Conservation (phyloP, 2,329 filamentous ascomycete species). For the Pseudogymnoascus sp. region DNA sequence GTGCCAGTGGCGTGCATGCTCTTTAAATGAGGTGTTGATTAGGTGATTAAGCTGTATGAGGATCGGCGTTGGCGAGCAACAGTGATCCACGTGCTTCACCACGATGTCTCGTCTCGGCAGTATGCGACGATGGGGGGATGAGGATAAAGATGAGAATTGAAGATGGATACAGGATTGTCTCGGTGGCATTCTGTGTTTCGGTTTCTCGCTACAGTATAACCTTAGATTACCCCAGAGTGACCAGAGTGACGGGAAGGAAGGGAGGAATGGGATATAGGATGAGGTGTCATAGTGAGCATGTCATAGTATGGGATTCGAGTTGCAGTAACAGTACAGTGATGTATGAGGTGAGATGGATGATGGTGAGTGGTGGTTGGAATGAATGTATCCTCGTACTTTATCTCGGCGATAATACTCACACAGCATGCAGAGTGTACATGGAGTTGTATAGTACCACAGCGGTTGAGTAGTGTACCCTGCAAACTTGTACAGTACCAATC, state of each 20-base stretch:
- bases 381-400: too few relatives aligned
- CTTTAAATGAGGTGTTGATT: constrained; percentile 1
- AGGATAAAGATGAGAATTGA: neutral
- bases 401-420: neutral
- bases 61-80: neutral
- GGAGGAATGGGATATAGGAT: neutral
- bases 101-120: constrained; percentile 1
- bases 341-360: neutral
- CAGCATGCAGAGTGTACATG: too few relatives aligned
- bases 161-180: neutral
- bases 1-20: neutral
- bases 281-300: neutral
- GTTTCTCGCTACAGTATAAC: neutral
- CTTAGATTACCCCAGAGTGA: neutral
- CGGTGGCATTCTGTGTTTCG: neutral
- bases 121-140: neutral
- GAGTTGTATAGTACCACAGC: too few relatives aligned
- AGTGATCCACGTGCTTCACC: neutral
- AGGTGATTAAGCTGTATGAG: constrained; percentile 4
- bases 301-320: neutral
- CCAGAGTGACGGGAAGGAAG: neutral
- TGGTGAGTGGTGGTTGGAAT: too few relatives aligned
- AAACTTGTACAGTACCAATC: neutral
- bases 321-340: too few relatives aligned
- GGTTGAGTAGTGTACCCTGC: neutral